Base-by-base conservation (phyloP, 345 rosid species). In the Arabidopsis arenosa region DNA sequence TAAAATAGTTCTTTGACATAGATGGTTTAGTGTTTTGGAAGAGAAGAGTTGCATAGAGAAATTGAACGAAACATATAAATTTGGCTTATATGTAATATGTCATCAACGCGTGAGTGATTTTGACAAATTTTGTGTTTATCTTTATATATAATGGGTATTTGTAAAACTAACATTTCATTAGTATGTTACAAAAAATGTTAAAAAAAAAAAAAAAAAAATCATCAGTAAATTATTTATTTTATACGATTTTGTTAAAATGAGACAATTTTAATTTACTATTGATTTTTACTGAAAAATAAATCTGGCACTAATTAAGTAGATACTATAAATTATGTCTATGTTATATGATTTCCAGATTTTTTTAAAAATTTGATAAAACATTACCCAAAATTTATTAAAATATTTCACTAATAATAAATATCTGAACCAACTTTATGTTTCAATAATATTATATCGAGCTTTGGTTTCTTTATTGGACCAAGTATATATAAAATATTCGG, bases 21-120 rank as follows among this genome's bases (percentile, higher is more conserved):
- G 7, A 33, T 53, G 39, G 17, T 70, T 21, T 65, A 64, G 49
- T 37, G 32, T 18, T 55, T 74, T 11, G 65, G 11, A 60, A 26
- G 18, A 36, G 6, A 15, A 58, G 26, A 15, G 30, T 39, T 37
- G 63, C 26, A 39, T 2, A 60, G 21, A n/a, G 18, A n/a, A 45
- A 6, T 45, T 45, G 49, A 39, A 39, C 12, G 2, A 11, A 12
- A 41, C 4, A 11, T 4, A 11, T 10, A 10, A 1, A 41, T 13
- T 40, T 3, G 12, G 13, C 43, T 41, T 41, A 1, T 41, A 1
- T 28, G 32, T 28, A 28, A 28, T 28, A 4, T 12, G n/a, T 12
- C n/a, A 41, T 41, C 6, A 5, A 41, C n/a, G 45, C 45, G n/a
- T 41, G 14, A 41, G n/a, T 41, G 45, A 39, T 39, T 9, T 39